Evolutionary conservation across 2,329 filamentous ascomycete species (phyloP).

Genomic region (Colletotrichum destructivum): DNA sequence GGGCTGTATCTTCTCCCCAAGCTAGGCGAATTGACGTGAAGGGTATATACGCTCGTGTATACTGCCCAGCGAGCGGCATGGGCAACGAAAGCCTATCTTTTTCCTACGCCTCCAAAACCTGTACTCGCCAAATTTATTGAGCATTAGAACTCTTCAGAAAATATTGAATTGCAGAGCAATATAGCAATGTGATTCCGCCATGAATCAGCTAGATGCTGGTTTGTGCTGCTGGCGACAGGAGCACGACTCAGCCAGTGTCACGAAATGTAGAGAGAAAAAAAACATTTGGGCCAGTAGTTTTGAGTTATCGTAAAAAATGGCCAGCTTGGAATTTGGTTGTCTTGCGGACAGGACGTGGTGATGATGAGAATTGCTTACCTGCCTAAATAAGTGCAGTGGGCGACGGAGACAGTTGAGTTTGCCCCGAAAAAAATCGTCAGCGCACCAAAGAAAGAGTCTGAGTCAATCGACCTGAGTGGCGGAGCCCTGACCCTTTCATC

Average conservation of each 20-base stretch:
- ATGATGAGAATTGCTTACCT: background rate
- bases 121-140: too few relatives aligned
- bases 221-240: background rate
- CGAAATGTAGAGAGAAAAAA: background rate
- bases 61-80: background rate
- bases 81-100: background rate
- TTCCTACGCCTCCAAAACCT: too few relatives aligned
- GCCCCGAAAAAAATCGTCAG: slow-evolving; percentile 2
- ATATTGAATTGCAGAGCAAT: background rate
- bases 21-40: background rate
- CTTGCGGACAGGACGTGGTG: background rate
- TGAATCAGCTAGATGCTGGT: background rate
- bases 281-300: background rate
- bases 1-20: slow-evolving; percentile 19
- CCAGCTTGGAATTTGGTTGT: background rate
- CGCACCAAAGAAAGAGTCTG: slow-evolving; percentile 12
- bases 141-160: background rate
- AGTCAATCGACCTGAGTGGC: slow-evolving; percentile 39
- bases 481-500: slow-evolving; percentile 10
- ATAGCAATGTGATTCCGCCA: background rate
- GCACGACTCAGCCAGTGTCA: background rate
- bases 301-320: background rate
- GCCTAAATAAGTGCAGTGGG: background rate
- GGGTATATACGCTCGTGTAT: background rate
- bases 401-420: slow-evolving; percentile 16